These are phyloP conservation scores for Chenopodium formosanum DNA, from an alignment of 148 eudicot species.

Conservation along the genomic window DNA sequence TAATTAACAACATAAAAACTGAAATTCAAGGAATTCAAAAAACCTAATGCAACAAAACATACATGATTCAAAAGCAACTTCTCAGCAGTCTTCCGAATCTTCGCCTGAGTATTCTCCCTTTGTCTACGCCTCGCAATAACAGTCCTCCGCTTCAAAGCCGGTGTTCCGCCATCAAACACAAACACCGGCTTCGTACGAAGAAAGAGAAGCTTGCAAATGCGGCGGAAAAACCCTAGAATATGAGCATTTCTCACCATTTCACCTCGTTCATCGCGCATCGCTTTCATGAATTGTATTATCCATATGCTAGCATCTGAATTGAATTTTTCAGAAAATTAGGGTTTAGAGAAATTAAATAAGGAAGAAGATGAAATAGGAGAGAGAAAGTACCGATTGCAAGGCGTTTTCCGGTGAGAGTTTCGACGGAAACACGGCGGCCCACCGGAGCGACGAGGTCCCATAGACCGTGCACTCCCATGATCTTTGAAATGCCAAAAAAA, in stretches of 20 bases:
- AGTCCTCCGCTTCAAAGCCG: conserved; percentile 86
- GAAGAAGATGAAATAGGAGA: neutral
- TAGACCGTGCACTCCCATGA: conserved; percentile 85
- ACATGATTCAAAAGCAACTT: conserved; percentile 89
- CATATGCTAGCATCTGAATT: conserved; percentile 92
- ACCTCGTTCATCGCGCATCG: conserved; percentile 96
- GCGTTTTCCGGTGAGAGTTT: conserved; percentile 87
- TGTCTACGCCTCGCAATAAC: conserved; percentile 85
- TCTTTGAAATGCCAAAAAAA: neutral
- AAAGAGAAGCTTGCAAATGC: conserved; percentile 92
- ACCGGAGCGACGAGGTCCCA: conserved; percentile 97
- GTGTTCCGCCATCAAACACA: conserved; percentile 93
- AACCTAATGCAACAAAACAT: neutral
- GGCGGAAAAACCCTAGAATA: conserved; percentile 82
- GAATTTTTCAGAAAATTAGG: conserved; percentile 10
- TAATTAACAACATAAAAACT: neutral
- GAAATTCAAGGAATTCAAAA: neutral
- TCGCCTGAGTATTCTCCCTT: conserved; percentile 90
- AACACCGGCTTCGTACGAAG: conserved; percentile 91
- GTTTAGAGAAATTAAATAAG: conserved; percentile 26
- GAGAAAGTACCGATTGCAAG: conserved; percentile 72
- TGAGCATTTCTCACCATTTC: conserved; percentile 97
- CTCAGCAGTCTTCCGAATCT: conserved; percentile 90
- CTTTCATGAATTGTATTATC: conserved; percentile 97
- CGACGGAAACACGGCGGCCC: conserved; percentile 99